Conservation (phyloP, 2,329 filamentous ascomycete genomes). For the Parafenestella ontariensis region DNA sequence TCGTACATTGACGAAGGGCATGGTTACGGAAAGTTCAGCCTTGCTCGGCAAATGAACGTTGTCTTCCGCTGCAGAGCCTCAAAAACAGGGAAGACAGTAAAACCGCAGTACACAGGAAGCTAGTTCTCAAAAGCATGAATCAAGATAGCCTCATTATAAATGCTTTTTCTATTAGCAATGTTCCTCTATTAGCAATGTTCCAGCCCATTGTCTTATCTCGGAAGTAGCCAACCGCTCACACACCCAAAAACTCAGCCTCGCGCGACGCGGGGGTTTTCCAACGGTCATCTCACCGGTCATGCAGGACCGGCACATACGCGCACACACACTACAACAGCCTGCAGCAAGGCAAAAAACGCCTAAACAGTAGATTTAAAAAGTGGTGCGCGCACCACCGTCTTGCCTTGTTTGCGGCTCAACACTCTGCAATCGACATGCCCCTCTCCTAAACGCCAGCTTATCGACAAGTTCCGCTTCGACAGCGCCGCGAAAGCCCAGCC, state of each 20-base stretch:
- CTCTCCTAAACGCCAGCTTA: background rate
- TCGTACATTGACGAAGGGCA: no score
- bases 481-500: constrained; percentile 7
- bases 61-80: no score
- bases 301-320: background rate
- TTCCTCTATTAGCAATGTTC: no score
- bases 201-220: background rate
- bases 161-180: no score
- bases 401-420: constrained; percentile 8
- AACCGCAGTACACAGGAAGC: no score
- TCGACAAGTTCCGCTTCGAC: constrained; percentile 12
- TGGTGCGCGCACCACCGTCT: background rate
- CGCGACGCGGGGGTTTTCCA: constrained; percentile 1
- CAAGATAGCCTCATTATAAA: no score
- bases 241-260: background rate
- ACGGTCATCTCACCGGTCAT: background rate
- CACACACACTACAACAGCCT: background rate
- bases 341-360: background rate
- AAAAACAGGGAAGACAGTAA: no score
- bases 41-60: no score
- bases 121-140: no score
- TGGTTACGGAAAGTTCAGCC: no score
- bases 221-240: background rate
- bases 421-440: background rate
- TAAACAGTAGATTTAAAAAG: background rate